Evolutionary conservation across 441 rosid species (phyloP), one percentile per base, ranked within the genome.

Genomic region (Jatropha multifida): DNA sequence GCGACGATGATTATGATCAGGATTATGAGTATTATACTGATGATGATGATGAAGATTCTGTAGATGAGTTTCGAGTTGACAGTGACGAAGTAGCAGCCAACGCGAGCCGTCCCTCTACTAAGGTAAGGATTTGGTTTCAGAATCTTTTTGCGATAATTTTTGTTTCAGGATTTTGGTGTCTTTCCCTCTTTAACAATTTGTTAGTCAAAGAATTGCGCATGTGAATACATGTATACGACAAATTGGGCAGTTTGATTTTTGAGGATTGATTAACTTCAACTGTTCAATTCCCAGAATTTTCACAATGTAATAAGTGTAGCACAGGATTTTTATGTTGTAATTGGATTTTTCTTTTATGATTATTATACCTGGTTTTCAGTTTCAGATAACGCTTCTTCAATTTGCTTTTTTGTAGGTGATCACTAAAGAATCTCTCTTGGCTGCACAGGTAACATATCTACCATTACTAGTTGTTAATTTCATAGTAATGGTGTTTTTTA

Each of bases 381-480:
- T 8, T 42, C 7, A 5, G 46, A 5, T 42, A 52, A 2, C 18
- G 6, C 12, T 52, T 5, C 56, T 52, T 52, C 6, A 52, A 52
- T 52, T 52, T 52, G 20, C 15, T 17, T 52, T 55, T 82, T 77
- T 82, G 81, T 81, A 92, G 97, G 86, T 92, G 15, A 89, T 92
- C 69, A 88, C 88, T 9, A 85, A 81, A 81, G 92, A 89, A 60
- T 90, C 97, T 2, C 88, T 92, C 60, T 60, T 88, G 82, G 82
- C 84, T 46, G 89, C 87, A 60, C 97, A 92, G 94, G 97, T 92
- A 74, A 82, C 62, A 3, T 51, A 3, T 49, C 32, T 46, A 13
- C 8, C 15, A 13, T 14, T 11, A 2, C 37, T 54, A 38, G 27
- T n/a, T 44, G 18, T 55, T 8, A 20, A 4, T 70, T 32, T 69